Evolutionary conservation across 192 early-diverging fungal genomes (phyloP).

Genomic region (Chytriomyces sp.): DNA sequence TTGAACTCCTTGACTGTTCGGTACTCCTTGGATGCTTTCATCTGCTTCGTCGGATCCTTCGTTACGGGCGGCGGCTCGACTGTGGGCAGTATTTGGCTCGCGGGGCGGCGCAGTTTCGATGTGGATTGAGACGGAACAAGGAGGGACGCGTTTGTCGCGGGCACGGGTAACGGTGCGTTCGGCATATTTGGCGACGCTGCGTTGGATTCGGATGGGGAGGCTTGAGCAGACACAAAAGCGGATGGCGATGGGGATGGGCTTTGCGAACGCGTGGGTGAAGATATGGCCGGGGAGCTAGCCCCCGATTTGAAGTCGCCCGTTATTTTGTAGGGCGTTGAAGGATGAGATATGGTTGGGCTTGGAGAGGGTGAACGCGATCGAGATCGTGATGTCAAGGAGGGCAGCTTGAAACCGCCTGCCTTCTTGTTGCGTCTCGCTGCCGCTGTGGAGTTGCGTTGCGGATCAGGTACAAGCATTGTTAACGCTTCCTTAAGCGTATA

Average conservation of each 20-base stretch:
- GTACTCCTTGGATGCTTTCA: slow-evolving; percentile 16
- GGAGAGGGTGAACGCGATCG: background rate
- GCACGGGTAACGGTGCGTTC: too few species aligned
- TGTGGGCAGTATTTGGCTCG: background rate
- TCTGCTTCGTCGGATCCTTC: background rate
- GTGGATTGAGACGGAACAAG: background rate
- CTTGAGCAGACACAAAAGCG: background rate
- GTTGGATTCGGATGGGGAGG: background rate
- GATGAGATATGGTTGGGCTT: background rate
- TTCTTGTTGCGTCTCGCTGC: background rate
- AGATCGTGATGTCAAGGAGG: background rate
- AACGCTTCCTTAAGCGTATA: slow-evolving; percentile 17
- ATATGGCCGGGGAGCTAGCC: too few species aligned
- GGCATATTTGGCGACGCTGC: background rate
- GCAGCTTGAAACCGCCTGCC: background rate
- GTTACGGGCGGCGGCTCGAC: background rate
- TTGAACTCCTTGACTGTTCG: slow-evolving; percentile 22
- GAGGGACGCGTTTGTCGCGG: too few species aligned
- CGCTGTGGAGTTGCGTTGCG: background rate
- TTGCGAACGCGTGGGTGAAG: too few species aligned
- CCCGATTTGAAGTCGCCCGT: too few species aligned
- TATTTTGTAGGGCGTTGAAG: background rate
- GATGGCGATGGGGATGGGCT: background rate
- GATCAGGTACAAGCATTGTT: slow-evolving; percentile 8
- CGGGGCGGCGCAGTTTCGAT: background rate